A percentile compares a stretch with the other conserved stretches of the same genome.
These are phyloP conservation scores for Miscanthus sacchariflorus DNA, from an alignment of 202 grass and related monocot species.

Conservation along the genomic window DNA sequence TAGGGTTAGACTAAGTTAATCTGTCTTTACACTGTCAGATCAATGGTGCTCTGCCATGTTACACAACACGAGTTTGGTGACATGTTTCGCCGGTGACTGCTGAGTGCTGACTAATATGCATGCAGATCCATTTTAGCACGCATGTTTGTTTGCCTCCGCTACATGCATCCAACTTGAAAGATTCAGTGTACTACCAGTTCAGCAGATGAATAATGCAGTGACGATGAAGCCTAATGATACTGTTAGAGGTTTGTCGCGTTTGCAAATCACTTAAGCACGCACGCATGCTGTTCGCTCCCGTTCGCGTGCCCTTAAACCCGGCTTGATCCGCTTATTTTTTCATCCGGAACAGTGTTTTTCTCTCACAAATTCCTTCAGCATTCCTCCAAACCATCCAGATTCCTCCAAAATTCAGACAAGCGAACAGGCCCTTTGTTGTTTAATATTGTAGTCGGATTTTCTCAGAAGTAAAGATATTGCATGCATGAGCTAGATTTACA, in stretches of 20 bases:
- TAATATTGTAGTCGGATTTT: not conserved
- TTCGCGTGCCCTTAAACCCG: too few species aligned
- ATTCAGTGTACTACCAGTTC: conserved; percentile 13
- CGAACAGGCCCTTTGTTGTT: not conserved
- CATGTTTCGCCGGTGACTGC: not conserved
- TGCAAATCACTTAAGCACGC: not conserved
- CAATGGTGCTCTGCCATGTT: not conserved
- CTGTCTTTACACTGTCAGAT: not conserved
- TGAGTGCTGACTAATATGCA: not conserved
- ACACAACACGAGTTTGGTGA: not conserved
- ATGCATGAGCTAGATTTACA: too few species aligned
- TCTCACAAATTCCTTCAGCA: too few species aligned
- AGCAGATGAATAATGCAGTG: not conserved
- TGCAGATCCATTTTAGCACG: conserved; percentile 14
- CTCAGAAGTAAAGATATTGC: not conserved
- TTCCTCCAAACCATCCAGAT: too few species aligned
- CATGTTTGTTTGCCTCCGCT: conserved; percentile 25
- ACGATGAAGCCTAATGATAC: not conserved
- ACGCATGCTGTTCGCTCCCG: not conserved
- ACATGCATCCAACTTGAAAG: not conserved
- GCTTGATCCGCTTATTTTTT: too few species aligned
- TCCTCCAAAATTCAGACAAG: too few species aligned
- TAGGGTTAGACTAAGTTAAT: not conserved
- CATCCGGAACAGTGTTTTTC: too few species aligned
- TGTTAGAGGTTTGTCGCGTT: not conserved